A percentile compares a stretch with the other conserved stretches of the same genome.
Evolutionary conservation across 2,329 filamentous ascomycete species (phyloP).

Genomic region (Cladosporium sp.): DNA sequence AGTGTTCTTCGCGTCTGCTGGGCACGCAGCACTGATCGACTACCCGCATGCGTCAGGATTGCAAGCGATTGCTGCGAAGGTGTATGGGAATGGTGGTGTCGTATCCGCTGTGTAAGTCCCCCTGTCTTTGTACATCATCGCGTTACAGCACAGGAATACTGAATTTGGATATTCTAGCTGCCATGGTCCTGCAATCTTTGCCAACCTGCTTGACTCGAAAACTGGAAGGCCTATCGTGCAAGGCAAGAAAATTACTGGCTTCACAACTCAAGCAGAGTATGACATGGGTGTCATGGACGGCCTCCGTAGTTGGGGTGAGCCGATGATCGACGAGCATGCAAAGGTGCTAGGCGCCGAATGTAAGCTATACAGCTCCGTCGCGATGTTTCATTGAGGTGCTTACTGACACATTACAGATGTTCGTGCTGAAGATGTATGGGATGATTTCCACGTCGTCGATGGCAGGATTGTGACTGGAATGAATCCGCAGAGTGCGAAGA

Average conservation of each 20-base stretch:
- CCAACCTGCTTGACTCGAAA: slow-evolving; percentile 35
- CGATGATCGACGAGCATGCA: slow-evolving; percentile 21
- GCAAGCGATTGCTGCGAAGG: slow-evolving; percentile 43
- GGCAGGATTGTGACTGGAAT: slow-evolving; percentile 40
- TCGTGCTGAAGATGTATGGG: slow-evolving; percentile 31
- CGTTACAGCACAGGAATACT: neutral
- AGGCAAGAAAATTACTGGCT: slow-evolving; percentile 42
- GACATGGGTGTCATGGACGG: slow-evolving; percentile 39
- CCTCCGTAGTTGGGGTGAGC: slow-evolving; percentile 36
- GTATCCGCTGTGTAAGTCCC: slow-evolving; percentile 41
- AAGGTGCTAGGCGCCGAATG: slow-evolving; percentile 34
- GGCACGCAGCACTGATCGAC: slow-evolving; percentile 50
- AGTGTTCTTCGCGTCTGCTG: slow-evolving; percentile 47
- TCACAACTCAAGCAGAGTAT: slow-evolving; percentile 40
- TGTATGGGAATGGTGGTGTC: slow-evolving; percentile 45
- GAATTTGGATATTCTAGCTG: slow-evolving; percentile 23
- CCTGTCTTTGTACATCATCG: neutral
- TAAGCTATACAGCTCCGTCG: slow-evolving; percentile 24
- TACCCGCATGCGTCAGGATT: slow-evolving; percentile 46
- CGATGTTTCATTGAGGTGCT: neutral
- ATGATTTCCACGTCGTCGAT: slow-evolving; percentile 35
- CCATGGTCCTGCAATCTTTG: slow-evolving; percentile 43
- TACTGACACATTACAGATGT: slow-evolving; percentile 25
- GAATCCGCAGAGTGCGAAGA: slow-evolving; percentile 39
- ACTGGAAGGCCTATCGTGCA: slow-evolving; percentile 38